Base-by-base conservation (phyloP, 2,329 filamentous ascomycete genomes). In the Pseudogymnoascus sp. region DNA sequence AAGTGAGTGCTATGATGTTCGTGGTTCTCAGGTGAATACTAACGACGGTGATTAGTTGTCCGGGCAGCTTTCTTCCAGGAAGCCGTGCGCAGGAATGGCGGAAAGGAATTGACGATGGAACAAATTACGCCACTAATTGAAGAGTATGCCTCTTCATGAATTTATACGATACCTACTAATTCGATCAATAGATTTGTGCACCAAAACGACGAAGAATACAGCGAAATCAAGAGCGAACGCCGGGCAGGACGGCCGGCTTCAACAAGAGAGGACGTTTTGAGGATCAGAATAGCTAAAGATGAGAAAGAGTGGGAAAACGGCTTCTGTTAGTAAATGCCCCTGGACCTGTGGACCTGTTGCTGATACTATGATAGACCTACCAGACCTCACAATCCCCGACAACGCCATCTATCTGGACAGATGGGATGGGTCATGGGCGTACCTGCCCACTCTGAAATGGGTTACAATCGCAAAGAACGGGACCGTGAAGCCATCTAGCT, bases 341-440 rank as follows among this genome's bases (percentile, higher is more conserved):
- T 60, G 18, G 33, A 43, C n/a, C 43, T 47, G 43, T 47, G 22
- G 15, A 47, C 8, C 59, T 18, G 33, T n/a, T 60, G 20, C 38
- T 38, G 41, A 28, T 58, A 41, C 4, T 53, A 67, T 60, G 14
- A 15, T 60, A 87, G 84, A 84, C 63, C 74, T 95, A 39, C 92
- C 93, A 0, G 89, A 97, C 71, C 76, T 97, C 60, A 82, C 84
- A 61, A 81, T 85, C 41, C 78, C 80, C 39, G 81, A 86, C 57
- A 91, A 86, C 66, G 75, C 89, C 59, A 75, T 80, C 62, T 80
- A 82, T 66, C 74, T 97, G 39, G 81, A 84, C 64, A 78, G 80
- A 20, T 97, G 91, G 90, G 88, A 91, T 65, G 89, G 89, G 3
- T 83, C 89, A 25, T 97, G 93, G 93, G 81, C 89, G 7, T 87